Evolutionary conservation across 345 rosid species (phyloP).

Genomic region (Chamaenerion angustifolium): DNA sequence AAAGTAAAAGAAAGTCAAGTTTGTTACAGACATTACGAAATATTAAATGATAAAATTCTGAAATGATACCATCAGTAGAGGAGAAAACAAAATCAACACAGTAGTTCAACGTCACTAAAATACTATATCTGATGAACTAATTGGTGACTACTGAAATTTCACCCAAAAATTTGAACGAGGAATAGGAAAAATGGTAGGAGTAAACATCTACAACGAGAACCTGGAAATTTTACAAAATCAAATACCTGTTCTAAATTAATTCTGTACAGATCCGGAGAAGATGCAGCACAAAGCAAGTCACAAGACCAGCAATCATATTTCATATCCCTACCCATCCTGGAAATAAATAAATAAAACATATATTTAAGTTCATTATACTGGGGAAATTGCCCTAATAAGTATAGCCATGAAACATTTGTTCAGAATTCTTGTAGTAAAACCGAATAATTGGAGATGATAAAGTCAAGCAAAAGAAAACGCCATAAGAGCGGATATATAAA

Average conservation of each 20-base stretch:
- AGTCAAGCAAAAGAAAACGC: not conserved
- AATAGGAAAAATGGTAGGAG: no score
- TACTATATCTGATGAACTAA: no score
- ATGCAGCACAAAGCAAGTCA: conserved; percentile 96
- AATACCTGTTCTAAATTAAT: conserved; percentile 86
- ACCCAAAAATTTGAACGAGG: no score
- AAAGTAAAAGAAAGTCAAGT: not conserved
- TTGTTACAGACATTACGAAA: not conserved
- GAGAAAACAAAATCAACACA: no score
- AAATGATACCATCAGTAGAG: no score
- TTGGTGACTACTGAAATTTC: no score
- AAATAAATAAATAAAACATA: conserved; percentile 4
- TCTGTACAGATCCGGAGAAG: conserved; percentile 88
- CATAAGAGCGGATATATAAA: no score
- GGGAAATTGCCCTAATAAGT: no score
- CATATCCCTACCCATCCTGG: conserved; percentile 93
- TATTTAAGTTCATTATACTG: not conserved
- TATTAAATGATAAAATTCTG: not conserved
- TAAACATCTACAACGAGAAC: not conserved
- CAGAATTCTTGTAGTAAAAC: not conserved
- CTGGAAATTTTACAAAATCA: not conserved
- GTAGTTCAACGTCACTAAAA: no score
- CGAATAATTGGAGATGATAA: not conserved
- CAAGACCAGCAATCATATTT: conserved; percentile 82
- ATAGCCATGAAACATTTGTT: no score